Base-by-base conservation (phyloP, 2,329 filamentous ascomycete species). In the Conoideocrella luteorostrata region DNA sequence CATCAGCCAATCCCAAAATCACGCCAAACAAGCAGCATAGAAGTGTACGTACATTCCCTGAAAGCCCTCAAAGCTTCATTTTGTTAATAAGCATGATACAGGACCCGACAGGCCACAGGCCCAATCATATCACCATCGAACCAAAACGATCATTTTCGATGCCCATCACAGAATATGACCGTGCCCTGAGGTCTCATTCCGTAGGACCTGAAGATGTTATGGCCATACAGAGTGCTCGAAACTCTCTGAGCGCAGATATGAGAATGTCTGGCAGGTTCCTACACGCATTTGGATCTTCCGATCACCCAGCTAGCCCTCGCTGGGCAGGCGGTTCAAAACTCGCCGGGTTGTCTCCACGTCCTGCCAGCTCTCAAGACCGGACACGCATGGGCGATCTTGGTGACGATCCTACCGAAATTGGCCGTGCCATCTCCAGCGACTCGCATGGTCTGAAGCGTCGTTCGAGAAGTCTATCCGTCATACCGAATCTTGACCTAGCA, bases 401-500 rank as follows among this genome's bases (percentile, higher is more conserved):
- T 12, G 66, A 72, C 1, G 68, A 75, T 45, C 68, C 72, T 1
- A 62, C 67, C n/a, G 70, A 75, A 45, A 82, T 82, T 46, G 80
- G 78, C n/a, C 72, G 74, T 15, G 79, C 79, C 37, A 74, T 83
- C 38, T 80, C 78, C 2, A 77, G 73, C 48, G 76, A 80, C 45
- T 67, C 62, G 20, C 64, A 63, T 26, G 67, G 63, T 4, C 57
- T 68, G 22, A 72, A 75, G 36, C 70, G 80, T 34, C 72, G 78
- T 36, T 83, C 78, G 2, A 68, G 78, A 39, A 82, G 78, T 50
- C 57, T 83, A 10, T 78, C 77, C 0, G 75, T 77, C 9, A 62
- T 82, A 17, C 64, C 69, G 5, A 65, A 69, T 23, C 50, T 69
- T 17, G 61, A 63, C 11, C n/a, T 33, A 4, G n/a, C 39, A 7